Conservation (phyloP, 306 rosid species). For the apple (Malus domestica) region ASM211411v1 NC_041795.1:29989001-29989500, state of each 20-base stretch:
- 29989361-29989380: constrained; percentile 91
- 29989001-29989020: constrained; percentile 85
- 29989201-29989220: constrained; percentile 95
- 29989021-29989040: constrained; percentile 92
- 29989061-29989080: constrained; percentile 54
- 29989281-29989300: constrained; percentile 52
- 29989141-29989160: constrained; percentile 80
- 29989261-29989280: constrained; percentile 82
- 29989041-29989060: constrained; percentile 73
- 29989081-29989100: constrained; percentile 87
- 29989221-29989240: constrained; percentile 95
- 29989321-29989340: constrained; percentile 89
- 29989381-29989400: constrained; percentile 96
- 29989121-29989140: constrained; percentile 85
- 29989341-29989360: constrained; percentile 74
- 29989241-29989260: constrained; percentile 89
- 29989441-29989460: constrained; percentile 50
- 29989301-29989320: constrained; percentile 56
- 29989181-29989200: constrained; percentile 46
- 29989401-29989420: constrained; percentile 85
- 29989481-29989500: constrained; percentile 56
- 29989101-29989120: constrained; percentile 69
- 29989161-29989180: constrained; percentile 73
- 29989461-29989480: constrained; percentile 55
- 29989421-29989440: constrained; percentile 67